Conservation (phyloP, 257 asterid species). For the Orobanche coerulescens region DNA sequence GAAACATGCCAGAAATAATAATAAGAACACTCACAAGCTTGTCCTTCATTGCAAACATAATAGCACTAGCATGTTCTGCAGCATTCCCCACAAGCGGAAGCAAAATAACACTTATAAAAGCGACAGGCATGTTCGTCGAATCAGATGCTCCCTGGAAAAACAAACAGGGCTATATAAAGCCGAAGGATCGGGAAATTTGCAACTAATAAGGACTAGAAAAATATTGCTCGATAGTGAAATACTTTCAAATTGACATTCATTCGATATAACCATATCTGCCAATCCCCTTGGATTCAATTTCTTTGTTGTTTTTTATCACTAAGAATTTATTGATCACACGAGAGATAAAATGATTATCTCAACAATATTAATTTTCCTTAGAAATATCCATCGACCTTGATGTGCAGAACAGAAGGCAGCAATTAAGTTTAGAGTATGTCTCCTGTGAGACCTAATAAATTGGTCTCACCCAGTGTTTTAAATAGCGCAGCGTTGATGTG, state of each 20-base stretch:
- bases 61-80: conserved; percentile 97
- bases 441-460: too few species aligned
- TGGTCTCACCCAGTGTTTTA: too few species aligned
- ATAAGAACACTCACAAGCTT: conserved; percentile 58
- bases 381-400: neutral
- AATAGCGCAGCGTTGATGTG: too few species aligned
- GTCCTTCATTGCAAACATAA: conserved; percentile 98
- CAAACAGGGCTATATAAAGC: neutral
- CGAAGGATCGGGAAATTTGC: neutral
- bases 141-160: conserved; percentile 85
- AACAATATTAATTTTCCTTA: neutral
- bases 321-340: neutral
- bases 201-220: neutral
- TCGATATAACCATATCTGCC: neutral
- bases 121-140: conserved; percentile 72
- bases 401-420: neutral
- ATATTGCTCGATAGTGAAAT: neutral
- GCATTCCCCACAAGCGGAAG: conserved; percentile 97
- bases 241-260: neutral
- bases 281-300: neutral
- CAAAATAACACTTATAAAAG: conserved; percentile 86
- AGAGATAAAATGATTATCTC: neutral
- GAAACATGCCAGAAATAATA: neutral
- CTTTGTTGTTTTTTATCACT: neutral
- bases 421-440: too few species aligned